Base-by-base conservation (phyloP, 192 early-diverging fungal genomes). In the Gaertneriomyces sp. region DNA sequence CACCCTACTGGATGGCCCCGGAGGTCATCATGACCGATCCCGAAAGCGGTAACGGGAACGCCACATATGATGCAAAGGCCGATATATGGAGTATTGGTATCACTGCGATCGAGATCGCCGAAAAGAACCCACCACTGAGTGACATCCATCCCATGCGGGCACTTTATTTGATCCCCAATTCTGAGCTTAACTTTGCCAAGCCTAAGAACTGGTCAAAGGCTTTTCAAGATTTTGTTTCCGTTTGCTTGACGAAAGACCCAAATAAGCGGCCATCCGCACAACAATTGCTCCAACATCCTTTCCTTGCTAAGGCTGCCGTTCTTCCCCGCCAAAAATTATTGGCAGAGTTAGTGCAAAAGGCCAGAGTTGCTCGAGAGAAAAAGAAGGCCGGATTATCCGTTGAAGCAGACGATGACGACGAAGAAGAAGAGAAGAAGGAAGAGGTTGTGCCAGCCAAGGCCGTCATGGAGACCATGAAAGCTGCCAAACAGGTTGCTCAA, bases 71-170 rank as follows among this genome's bases (percentile, higher is more conserved):
- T 64, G 66, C 64, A 39, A 86, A 85, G 56, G 75, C 85, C 12
- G 85, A 87, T 54, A 78, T 87, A 42, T 87, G 85, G 85, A 80
- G 77, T 4, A 84, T 87, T 40, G 85, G 85, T 19, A 87, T 87
- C 71, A 87, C 85, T 2, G 81, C 81, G 8, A 87, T 87, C 51
- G 85, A 87, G 71, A 81, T 87, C 45, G 85, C 85, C 5, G 83
- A 87, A 62, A 86, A 86, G 61, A 84, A 86, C 55, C 85, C 85
- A 6, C 85, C 85, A 11, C 70, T 86, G 12, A 74, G 77, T 45
- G 85, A 87, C 50, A 86, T 87, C 53, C 85, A 87, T 65, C 85
- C 85, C 0, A 86, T 87, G 84, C 75, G 80, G 38, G 85, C 83
- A 3, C 71, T 87, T 9, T 71, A 79, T 40, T 50, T 86, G 45